Base-by-base conservation (phyloP, 2,329 filamentous ascomycete genomes). In the Drechslerella coelobrocha region DNA sequence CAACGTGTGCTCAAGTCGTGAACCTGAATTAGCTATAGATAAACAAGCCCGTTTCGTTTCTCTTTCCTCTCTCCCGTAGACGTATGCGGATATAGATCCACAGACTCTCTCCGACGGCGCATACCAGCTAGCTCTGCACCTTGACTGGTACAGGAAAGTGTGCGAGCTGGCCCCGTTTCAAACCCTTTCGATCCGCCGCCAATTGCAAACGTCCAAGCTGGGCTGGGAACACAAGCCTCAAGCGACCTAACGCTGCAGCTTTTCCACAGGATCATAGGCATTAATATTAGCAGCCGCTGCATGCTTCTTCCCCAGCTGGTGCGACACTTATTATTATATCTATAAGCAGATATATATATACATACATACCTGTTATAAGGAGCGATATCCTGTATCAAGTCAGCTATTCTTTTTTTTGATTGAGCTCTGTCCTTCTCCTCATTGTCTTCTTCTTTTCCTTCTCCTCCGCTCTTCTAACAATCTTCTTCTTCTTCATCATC, bases 401-500 rank as follows among this genome's bases (percentile, higher is more conserved):
- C n/a, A n/a, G n/a, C n/a, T 29, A 29, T 59, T 48, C 29, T 53
- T 26, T 59, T 55, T 39, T 43, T 43, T 55, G 45, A 55, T 27
- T 8, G 23, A 10, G 23, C 6, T 10, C 19, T 37, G 37, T 8
- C 19, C 31, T 41, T 54, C 51, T 54, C 37, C 8, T 37, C 31
- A 8, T 37, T n/a, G 8, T 37, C 31, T 37, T 37, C 39, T 27
- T 37, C 39, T 47, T 26, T 34, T 52, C 21, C 19, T 45, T 48
- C 19, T 39, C 21, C 23, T 37, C 31, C 24, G n/a, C n/a, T n/a
- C n/a, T n/a, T n/a, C n/a, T n/a, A n/a, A n/a, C n/a, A n/a, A 12
- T 21, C n/a, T n/a, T 8, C 37, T 27, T 57, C 24, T 12, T 29
- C 10, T 14, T 48, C 47, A 43, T 43, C 55, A 59, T 48, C 24